Base-by-base conservation (phyloP, 202 grass and related monocot genomes). In the Carex arenaria region DNA sequence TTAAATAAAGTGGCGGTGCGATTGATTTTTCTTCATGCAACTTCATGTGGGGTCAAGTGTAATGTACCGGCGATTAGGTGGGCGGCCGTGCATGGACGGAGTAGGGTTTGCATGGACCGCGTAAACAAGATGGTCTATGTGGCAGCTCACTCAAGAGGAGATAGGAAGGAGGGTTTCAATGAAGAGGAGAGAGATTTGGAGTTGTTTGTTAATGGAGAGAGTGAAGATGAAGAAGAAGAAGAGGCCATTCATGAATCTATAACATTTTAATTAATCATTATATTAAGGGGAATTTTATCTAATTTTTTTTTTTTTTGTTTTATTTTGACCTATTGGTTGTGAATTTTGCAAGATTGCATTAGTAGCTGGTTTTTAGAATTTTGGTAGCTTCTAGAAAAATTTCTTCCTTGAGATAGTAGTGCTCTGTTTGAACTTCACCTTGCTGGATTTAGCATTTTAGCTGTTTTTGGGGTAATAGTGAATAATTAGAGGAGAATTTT, bases 1-100 rank as follows among this genome's bases (percentile, higher is more conserved):
- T 85, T 90, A 3, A 83, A 79, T 52, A 86, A 86, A 79, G 84
- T 90, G 17, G 88, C 88, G 0, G 65, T 80, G 23, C 19, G 84
- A 59, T 85, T 90, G 56, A 90, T 90, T 54, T 90, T 90, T 70
- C 88, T 90, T 23, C 84, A 86, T 23, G 84, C 84, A 18, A 90
- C 88, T 67, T 57, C 88, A 0, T 84, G 72, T 17, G 81, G 74
- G 10, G 52, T 86, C 28, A 83, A 80, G 40, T 81, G 66, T 78
- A 84, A 81, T 36, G 19, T 86, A 3, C 31, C 74, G 51, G 45
- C 79, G 10, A 5, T 81, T 23, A 67, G 67, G 14, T 90, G 84
- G 84, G 73, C 82, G 26, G 59, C 71, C 5, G 71, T 49, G 17
- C 72, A 79, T 32, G 64, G 43, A 10, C 72, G 84, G 4, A 67